Percentiles rank a stretch among this genome's conserved stretches.
These are phyloP conservation scores for Carallia brachiata DNA, from an alignment of 345 rosid genomes.

Conservation along the genomic window DNA sequence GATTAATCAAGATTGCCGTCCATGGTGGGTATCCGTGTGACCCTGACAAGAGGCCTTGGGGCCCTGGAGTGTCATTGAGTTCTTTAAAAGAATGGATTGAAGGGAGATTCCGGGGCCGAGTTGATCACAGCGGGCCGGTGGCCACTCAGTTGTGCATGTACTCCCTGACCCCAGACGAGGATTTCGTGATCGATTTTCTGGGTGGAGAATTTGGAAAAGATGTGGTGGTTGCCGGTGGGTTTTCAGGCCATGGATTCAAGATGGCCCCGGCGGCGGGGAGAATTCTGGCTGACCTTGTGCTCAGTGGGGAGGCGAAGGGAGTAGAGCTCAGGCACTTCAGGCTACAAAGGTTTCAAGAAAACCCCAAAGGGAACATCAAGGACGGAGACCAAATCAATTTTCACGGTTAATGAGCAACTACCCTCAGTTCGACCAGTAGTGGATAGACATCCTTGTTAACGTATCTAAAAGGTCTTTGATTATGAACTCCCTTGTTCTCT, in stretches of 20 bases:
- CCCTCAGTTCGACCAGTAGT: no score
- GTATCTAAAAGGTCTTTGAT: no score
- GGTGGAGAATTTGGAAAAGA: conserved; percentile 79
- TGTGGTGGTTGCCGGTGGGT: conserved; percentile 71
- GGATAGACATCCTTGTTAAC: no score
- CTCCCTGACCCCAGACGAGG: conserved; percentile 83
- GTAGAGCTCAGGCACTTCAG: conserved; percentile 53
- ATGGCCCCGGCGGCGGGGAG: conserved; percentile 75
- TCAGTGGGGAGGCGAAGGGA: conserved; percentile 47
- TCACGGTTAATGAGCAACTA: no score
- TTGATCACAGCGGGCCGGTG: conserved; percentile 54
- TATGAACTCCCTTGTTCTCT: no score
- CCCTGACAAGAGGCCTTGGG: conserved; percentile 89
- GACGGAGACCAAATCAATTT: conserved; percentile 48
- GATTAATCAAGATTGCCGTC: conserved; percentile 60
- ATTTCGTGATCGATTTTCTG: conserved; percentile 71
- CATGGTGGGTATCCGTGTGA: conserved; percentile 66
- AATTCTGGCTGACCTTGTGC: conserved; percentile 65
- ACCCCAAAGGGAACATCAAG: conserved; percentile 61
- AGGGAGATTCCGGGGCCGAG: conserved; percentile 52
- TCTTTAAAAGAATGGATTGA: conserved; percentile 63
- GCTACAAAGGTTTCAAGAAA: conserved; percentile 53
- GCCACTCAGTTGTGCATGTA: conserved; percentile 73
- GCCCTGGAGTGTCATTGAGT: conserved; percentile 36
- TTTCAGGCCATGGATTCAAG: conserved; percentile 95